Conservation (phyloP, 2,329 filamentous ascomycete genomes). For the Diaporthe vaccinii region DNA sequence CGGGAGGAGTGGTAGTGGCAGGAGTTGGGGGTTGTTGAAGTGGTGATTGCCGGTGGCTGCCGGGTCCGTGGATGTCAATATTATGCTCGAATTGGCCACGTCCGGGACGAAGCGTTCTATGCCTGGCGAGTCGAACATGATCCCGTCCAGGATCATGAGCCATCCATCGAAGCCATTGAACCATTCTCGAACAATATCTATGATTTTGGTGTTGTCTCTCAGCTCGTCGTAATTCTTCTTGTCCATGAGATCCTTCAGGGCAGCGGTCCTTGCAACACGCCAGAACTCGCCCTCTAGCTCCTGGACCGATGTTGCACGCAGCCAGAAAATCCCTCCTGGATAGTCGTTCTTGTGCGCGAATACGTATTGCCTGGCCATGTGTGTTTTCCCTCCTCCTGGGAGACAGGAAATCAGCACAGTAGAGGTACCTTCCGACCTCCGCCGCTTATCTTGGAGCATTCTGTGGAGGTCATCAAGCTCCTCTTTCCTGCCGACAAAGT, state of each 20-base stretch:
- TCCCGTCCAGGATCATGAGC: constrained; percentile 77
- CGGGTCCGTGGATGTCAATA: constrained; percentile 76
- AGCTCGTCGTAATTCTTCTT: constrained; percentile 56
- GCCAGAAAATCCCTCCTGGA: constrained; percentile 78
- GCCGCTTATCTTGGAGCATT: constrained; percentile 69
- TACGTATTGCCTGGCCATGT: constrained; percentile 77
- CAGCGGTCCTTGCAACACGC: constrained; percentile 73
- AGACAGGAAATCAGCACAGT: constrained; percentile 75
- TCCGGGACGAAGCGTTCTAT: constrained; percentile 76
- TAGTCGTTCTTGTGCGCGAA: constrained; percentile 71
- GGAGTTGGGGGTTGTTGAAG: constrained; percentile 70
- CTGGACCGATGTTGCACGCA: constrained; percentile 71
- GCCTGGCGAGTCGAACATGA: constrained; percentile 69
- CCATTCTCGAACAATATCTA: constrained; percentile 72
- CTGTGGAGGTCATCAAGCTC: constrained; percentile 70
- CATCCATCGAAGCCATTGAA: constrained; percentile 72
- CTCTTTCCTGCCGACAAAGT: constrained; percentile 72
- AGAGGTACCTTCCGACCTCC: constrained; percentile 69
- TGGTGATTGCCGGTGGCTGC: constrained; percentile 67
- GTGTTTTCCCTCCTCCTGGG: constrained; percentile 77
- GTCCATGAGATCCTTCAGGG: constrained; percentile 59
- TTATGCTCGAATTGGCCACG: constrained; percentile 71
- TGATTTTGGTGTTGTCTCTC: constrained; percentile 60
- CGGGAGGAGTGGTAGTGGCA: constrained; percentile 68
- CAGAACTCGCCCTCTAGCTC: constrained; percentile 74